These are phyloP conservation scores for Coemansia sp. DNA, from an alignment of 371 early-diverging fungal species.

Conservation along the genomic window DNA sequence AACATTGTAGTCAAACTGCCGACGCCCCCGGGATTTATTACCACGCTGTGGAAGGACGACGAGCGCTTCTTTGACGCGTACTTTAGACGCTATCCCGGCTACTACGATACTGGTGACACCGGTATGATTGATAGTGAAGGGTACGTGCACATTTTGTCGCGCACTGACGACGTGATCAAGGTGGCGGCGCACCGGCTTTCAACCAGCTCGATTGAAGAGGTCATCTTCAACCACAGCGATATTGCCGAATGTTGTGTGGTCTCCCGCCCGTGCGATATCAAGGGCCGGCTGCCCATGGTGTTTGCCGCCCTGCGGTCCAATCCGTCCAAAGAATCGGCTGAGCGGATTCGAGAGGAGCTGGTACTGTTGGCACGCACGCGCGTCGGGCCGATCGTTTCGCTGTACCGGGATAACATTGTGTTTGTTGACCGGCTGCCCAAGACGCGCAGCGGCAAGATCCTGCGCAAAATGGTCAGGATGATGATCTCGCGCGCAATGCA, in stretches of 20 bases:
- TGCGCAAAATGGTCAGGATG: conserved; percentile 78
- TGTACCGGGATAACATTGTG: conserved; percentile 60
- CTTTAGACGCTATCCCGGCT: conserved; percentile 76
- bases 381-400: conserved; percentile 81
- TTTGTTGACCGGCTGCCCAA: conserved; percentile 86
- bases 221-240: conserved; percentile 63
- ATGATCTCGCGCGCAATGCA: conserved; percentile 52
- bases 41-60: conserved; percentile 74
- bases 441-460: conserved; percentile 91
- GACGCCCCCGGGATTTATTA: conserved; percentile 75
- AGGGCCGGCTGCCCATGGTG: conserved; percentile 72
- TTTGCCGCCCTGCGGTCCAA: conserved; percentile 62
- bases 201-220: conserved; percentile 90
- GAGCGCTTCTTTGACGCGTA: conserved; percentile 76
- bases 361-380: conserved; percentile 60
- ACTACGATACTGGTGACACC: conserved; percentile 85
- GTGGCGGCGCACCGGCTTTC: conserved; percentile 92
- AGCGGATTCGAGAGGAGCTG: conserved; percentile 54
- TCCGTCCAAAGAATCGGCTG: conserved; percentile 35
- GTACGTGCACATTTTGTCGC: conserved; percentile 79
- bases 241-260: conserved; percentile 86
- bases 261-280: conserved; percentile 65
- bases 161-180: conserved; percentile 96
- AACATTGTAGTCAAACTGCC: conserved; percentile 81
- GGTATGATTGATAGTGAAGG: conserved; percentile 79